Conservation (phyloP, 2,329 filamentous ascomycete species). For the Ophiosphaerella herpotricha region DNA sequence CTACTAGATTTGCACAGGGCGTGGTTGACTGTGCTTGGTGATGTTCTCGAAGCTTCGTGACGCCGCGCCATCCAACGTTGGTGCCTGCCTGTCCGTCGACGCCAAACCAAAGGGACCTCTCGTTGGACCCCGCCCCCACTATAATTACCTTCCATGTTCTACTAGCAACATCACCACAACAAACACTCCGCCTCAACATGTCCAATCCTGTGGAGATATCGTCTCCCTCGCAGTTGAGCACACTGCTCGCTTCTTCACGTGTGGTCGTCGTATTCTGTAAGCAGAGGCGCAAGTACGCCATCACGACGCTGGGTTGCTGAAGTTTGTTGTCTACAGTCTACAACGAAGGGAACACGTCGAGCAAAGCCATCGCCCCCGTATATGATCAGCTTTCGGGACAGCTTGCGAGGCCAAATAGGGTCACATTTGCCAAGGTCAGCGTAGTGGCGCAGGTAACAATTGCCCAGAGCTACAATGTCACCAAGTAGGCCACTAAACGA, state of each 20-base stretch:
- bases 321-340: conserved; percentile 65
- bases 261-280: conserved; percentile 89
- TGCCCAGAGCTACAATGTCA: conserved; percentile 72
- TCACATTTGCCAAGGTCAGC: conserved; percentile 89
- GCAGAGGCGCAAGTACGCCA: conserved; percentile 44
- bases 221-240: conserved; percentile 48
- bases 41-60: conserved; percentile 35
- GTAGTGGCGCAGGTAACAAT: conserved; percentile 77
- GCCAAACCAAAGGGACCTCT: conserved; percentile 1
- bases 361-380: conserved; percentile 79
- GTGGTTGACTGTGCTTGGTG: conserved; percentile 1
- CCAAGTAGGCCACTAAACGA: conserved; percentile 55
- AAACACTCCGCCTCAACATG: conserved; percentile 39
- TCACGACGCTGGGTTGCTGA: conserved; percentile 28
- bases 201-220: conserved; percentile 51
- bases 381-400: conserved; percentile 76
- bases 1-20: conserved; percentile 13
- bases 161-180: conserved; percentile 23
- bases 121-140: conserved; percentile 27
- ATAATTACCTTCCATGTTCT: background rate
- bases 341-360: conserved; percentile 83
- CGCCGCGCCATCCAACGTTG: conserved; percentile 13
- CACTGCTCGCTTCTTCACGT: conserved; percentile 72
- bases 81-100: conserved; percentile 24
- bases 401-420: conserved; percentile 70